A percentile compares a stretch with the other conserved stretches of the same genome.
Conservation (phyloP, 148 eudicot genomes). For the Vaccinium myrtillus region DNA sequence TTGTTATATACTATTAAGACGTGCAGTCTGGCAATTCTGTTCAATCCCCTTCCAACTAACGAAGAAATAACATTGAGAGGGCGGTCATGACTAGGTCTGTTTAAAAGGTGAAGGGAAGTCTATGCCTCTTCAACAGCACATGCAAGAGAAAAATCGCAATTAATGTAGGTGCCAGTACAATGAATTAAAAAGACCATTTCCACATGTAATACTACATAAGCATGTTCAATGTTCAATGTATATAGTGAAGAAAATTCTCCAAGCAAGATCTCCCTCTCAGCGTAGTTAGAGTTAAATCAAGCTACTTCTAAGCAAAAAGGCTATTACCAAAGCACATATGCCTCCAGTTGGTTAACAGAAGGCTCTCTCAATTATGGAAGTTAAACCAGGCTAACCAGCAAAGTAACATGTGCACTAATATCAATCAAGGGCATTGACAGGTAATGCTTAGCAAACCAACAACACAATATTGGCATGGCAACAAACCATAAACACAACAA, state of each 20-base stretch:
- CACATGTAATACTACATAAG: neutral
- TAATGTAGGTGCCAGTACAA: neutral
- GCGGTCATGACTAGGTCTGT: neutral
- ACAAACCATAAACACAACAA: constrained; percentile 17
- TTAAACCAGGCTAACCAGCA: neutral
- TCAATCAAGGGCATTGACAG: neutral
- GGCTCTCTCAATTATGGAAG: neutral
- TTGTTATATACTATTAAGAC: too few species aligned
- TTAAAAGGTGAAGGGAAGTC: neutral
- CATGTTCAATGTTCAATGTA: neutral
- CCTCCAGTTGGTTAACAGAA: neutral
- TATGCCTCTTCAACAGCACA: neutral
- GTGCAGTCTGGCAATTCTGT: too few species aligned
- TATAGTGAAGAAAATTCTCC: neutral
- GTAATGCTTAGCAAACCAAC: neutral
- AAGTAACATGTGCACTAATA: too few species aligned
- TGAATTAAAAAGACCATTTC: neutral
- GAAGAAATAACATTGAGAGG: neutral
- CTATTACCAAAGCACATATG: neutral
- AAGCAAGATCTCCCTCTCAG: neutral
- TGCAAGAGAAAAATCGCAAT: neutral
- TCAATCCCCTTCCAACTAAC: too few species aligned
- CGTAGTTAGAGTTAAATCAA: neutral
- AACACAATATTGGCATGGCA: neutral
- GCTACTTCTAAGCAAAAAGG: neutral